Evolutionary conservation across 2,329 filamentous ascomycete species (phyloP).

Genomic region (Phialophora tarda): DNA sequence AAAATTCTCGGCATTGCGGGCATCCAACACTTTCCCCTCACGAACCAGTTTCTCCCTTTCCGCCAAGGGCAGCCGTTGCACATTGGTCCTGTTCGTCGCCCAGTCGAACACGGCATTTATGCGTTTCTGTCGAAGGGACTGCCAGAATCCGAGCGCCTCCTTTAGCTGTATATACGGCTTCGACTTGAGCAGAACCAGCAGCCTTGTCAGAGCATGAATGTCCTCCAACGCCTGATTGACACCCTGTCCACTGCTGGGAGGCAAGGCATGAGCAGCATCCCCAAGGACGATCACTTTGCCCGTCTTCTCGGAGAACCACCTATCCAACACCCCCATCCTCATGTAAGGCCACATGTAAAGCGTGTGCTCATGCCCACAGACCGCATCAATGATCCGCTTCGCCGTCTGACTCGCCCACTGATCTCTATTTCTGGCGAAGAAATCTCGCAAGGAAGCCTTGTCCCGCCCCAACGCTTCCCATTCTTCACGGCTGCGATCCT

Average conservation of each 20-base stretch:
- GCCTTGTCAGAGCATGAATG: constrained; percentile 52
- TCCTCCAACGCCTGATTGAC: constrained; percentile 63
- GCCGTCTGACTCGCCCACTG: constrained; percentile 44
- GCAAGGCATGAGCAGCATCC: constrained; percentile 63
- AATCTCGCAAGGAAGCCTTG: constrained; percentile 36
- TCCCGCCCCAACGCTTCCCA: constrained; percentile 45
- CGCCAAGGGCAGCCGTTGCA: constrained; percentile 52
- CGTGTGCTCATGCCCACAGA: constrained; percentile 24
- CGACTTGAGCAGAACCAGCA: constrained; percentile 50
- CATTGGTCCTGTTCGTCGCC: constrained; percentile 57
- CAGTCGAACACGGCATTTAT: constrained; percentile 54
- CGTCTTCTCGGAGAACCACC: constrained; percentile 56
- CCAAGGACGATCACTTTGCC: constrained; percentile 60
- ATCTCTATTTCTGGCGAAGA: constrained; percentile 26
- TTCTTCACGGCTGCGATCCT: constrained; percentile 43
- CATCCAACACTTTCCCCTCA: constrained; percentile 17
- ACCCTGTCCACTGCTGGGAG: constrained; percentile 60
- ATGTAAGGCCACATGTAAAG: constrained; percentile 57
- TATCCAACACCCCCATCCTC: constrained; percentile 53
- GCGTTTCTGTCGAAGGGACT: constrained; percentile 55
- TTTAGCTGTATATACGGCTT: constrained; percentile 26
- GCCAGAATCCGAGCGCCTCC: constrained; percentile 52
- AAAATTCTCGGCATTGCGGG: constrained; percentile 39
- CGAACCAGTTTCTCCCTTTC: constrained; percentile 26
- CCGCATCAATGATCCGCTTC: constrained; percentile 44